phyloP scores from a whole-genome alignment of 345 rosid species.

The Geranium brycei region DNA sequence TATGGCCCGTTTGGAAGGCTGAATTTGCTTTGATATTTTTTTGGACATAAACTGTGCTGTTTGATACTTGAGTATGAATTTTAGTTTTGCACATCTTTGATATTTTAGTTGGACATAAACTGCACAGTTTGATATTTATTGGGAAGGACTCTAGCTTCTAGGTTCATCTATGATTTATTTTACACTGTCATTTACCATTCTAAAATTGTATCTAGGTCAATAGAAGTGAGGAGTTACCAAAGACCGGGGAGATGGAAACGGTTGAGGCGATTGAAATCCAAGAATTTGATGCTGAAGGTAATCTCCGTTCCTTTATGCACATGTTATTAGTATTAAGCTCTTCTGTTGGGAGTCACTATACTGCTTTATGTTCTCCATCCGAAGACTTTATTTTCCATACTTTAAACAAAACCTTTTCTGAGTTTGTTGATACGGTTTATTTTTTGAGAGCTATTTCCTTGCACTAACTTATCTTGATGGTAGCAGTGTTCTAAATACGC shows the following conservation, averaged over 20 bases:
- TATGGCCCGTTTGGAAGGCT: background rate
- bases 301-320: constrained; percentile 2
- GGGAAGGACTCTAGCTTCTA: background rate
- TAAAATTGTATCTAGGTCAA: constrained; percentile 37
- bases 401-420: background rate
- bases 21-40: background rate
- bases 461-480: too few species aligned
- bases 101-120: too few species aligned
- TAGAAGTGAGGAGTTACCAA: constrained; percentile 41
- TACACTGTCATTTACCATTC: constrained; percentile 6
- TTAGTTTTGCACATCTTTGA: background rate
- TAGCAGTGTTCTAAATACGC: too few species aligned
- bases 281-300: constrained; percentile 36
- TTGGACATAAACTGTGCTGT: background rate
- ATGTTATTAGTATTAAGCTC: background rate
- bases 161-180: background rate
- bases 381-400: background rate
- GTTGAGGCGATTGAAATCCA: constrained; percentile 28
- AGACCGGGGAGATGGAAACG: constrained; percentile 26
- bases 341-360: background rate
- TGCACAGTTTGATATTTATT: too few species aligned
- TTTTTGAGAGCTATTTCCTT: too few species aligned
- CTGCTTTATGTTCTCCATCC: too few species aligned
- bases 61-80: background rate
- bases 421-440: too few species aligned